Conservation (phyloP, 495 filamentous ascomycete genomes). For the Bacidia rubella region DNA sequence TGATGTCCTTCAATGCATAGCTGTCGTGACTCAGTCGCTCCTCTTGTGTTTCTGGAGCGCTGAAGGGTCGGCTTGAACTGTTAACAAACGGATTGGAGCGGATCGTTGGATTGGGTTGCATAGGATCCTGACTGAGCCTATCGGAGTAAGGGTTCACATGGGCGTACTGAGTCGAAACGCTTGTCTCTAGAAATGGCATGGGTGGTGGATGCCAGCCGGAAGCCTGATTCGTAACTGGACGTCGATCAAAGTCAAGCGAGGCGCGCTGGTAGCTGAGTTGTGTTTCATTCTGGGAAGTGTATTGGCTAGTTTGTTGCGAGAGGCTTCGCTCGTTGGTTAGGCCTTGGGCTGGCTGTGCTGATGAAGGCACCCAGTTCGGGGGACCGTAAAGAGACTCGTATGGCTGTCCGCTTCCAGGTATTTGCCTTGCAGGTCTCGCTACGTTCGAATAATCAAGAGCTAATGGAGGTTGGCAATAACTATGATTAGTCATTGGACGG, state of each 20-base stretch:
- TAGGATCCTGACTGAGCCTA: too few species aligned
- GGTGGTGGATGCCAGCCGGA: not conserved
- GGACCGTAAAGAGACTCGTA: not conserved
- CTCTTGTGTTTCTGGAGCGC: constrained; percentile 3
- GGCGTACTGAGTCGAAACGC: not conserved
- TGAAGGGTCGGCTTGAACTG: constrained; percentile 6
- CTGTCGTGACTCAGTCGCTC: constrained; percentile 3
- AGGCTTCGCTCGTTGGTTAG: not conserved
- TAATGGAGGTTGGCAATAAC: too few species aligned
- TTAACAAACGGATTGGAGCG: not conserved
- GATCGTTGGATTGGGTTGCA: too few species aligned
- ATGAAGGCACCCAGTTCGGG: not conserved
- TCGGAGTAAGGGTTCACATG: too few species aligned
- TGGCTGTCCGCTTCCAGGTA: too few species aligned
- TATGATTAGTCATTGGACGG: too few species aligned
- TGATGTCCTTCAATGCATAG: constrained; percentile 22
- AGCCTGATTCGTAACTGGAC: not conserved
- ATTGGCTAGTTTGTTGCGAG: not conserved
- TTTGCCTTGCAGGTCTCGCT: too few species aligned
- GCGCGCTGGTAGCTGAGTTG: not conserved
- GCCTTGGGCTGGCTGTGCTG: not conserved
- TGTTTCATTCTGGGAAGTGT: not conserved
- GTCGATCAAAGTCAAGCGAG: not conserved
- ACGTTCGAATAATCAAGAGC: too few species aligned
- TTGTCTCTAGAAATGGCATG: not conserved